phyloP scores from a whole-genome alignment of 768 basidiomycete genomes.

The Termitomyces sp. region DNA sequence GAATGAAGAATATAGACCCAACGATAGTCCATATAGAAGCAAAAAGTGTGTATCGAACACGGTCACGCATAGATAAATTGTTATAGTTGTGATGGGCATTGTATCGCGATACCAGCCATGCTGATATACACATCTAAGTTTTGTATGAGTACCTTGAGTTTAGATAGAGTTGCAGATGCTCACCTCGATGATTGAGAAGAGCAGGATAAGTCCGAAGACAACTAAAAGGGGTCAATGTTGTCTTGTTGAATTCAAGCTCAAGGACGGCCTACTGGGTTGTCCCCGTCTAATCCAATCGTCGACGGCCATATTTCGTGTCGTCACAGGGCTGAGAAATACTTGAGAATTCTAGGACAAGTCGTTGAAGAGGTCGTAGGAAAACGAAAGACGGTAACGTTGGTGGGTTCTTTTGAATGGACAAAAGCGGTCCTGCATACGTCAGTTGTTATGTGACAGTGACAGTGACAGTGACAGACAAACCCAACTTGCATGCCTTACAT shows the following conservation, averaged over 20 bases:
- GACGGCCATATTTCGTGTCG: slow-evolving; percentile 8
- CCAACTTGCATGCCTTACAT: no score
- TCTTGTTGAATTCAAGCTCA: no score
- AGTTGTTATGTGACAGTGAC: slow-evolving; percentile 10
- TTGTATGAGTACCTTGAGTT: neutral
- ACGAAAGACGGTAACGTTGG: neutral
- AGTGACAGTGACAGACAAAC: neutral
- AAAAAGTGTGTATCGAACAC: slow-evolving; percentile 66
- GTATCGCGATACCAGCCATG: slow-evolving; percentile 65
- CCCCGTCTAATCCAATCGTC: slow-evolving; percentile 36
- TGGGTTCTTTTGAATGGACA: neutral
- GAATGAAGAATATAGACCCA: slow-evolving; percentile 43
- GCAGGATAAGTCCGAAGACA: slow-evolving; percentile 47
- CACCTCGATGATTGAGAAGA: slow-evolving; percentile 66
- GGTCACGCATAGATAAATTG: slow-evolving; percentile 44
- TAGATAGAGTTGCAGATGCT: neutral
- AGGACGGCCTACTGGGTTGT: slow-evolving; percentile 41
- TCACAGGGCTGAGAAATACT: neutral
- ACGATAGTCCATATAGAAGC: slow-evolving; percentile 66
- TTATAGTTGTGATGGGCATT: slow-evolving; percentile 49
- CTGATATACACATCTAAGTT: slow-evolving; percentile 57
- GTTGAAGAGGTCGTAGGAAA: neutral
- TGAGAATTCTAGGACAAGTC: neutral
- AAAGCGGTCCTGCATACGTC: slow-evolving; percentile 7
- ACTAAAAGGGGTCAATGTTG: slow-evolving; percentile 24